phyloP scores from a whole-genome alignment of 2,329 filamentous ascomycete genomes.

The Aureobasidium uvarum region DNA sequence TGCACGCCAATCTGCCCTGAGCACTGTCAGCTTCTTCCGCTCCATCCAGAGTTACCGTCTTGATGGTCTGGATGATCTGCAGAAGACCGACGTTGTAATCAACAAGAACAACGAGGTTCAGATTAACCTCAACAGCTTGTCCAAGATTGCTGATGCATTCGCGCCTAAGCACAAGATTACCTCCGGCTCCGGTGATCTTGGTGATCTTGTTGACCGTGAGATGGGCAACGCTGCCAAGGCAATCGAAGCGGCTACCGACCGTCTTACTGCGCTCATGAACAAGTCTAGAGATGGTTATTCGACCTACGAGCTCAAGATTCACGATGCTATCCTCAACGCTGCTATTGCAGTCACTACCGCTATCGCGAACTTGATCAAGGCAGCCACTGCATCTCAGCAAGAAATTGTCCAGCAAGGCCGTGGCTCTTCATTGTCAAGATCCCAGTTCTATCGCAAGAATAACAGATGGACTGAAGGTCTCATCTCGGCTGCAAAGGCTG shows the following conservation, averaged over 20 bases:
- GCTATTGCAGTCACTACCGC: conserved; percentile 91
- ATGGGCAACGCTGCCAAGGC: conserved; percentile 91
- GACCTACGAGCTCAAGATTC: conserved; percentile 93
- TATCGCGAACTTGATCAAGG: conserved; percentile 91
- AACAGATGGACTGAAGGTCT: conserved; percentile 98
- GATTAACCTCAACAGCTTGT: conserved; percentile 87
- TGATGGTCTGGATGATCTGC: conserved; percentile 82
- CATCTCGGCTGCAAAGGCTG: conserved; percentile 95
- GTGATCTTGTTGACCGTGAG: conserved; percentile 89
- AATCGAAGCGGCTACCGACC: conserved; percentile 86
- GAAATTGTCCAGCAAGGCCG: conserved; percentile 95
- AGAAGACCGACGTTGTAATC: conserved; percentile 96
- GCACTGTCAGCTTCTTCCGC: conserved; percentile 93
- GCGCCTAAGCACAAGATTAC: conserved; percentile 84
- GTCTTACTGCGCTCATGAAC: conserved; percentile 87
- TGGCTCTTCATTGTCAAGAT: conserved; percentile 69
- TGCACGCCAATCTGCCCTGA: conserved; percentile 77
- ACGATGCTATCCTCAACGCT: conserved; percentile 91
- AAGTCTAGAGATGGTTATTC: conserved; percentile 95
- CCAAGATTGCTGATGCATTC: conserved; percentile 88
- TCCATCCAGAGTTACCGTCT: conserved; percentile 90
- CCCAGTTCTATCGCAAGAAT: conserved; percentile 97
- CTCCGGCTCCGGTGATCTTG: conserved; percentile 77
- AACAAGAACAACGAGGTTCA: conserved; percentile 97
- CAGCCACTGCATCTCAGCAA: conserved; percentile 86